Conservation (phyloP, 1,284 basidiomycete species). For the Fomitopsis schrenkii region DNA sequence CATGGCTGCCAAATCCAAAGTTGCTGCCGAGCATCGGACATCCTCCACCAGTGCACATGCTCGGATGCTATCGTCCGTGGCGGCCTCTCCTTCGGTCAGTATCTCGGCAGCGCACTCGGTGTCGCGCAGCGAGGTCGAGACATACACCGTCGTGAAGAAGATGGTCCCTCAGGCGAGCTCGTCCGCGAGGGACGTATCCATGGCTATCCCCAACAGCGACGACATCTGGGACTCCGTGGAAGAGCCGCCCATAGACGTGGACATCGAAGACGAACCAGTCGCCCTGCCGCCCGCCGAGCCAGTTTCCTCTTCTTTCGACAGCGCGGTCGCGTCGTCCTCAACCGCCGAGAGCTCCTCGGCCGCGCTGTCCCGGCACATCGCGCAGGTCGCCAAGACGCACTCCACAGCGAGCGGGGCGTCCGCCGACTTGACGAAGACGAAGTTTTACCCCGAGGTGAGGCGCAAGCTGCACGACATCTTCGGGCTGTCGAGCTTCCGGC, state of each 20-base stretch:
- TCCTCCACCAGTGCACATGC: conserved; percentile 6
- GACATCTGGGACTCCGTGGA: conserved; percentile 12
- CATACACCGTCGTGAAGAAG: neutral
- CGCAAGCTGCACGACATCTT: conserved; percentile 66
- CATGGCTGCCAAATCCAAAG: conserved; percentile 3
- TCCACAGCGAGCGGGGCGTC: neutral
- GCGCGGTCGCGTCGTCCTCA: neutral
- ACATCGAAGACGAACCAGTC: neutral
- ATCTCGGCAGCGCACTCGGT: neutral
- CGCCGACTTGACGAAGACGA: conserved; percentile 16
- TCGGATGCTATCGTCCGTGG: neutral
- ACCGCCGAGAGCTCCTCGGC: neutral
- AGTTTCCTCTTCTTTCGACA: neutral
- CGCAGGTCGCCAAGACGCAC: neutral
- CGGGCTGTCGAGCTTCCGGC: conserved; percentile 66
- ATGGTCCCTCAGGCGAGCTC: neutral
- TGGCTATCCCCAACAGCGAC: conserved; percentile 5
- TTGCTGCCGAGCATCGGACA: neutral
- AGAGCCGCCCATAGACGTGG: neutral
- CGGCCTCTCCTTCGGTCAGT: neutral
- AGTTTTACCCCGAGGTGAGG: conserved; percentile 57
- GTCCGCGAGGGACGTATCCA: neutral
- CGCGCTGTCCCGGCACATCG: neutral
- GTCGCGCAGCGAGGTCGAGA: neutral
- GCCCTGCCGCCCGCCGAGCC: neutral